Evolutionary conservation across 2,329 filamentous ascomycete species (phyloP), one percentile per base, ranked within the genome.

Genomic region (Colletotrichum cereale): DNA sequence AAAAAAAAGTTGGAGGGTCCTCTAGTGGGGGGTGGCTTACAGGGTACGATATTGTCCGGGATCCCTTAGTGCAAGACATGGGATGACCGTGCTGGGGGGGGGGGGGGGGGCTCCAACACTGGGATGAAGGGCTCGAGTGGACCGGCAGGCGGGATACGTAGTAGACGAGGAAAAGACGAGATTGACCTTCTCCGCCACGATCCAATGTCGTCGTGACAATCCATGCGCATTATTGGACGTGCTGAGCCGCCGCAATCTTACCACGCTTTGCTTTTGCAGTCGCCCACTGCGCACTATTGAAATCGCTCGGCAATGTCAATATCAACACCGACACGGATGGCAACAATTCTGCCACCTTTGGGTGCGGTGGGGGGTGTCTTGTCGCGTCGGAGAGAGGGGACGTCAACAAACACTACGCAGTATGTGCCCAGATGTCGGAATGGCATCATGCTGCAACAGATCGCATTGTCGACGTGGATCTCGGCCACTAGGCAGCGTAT

Each of bases 121-220:
- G 52, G 31, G 50, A 31, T 55, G 18, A 29, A 38, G 57, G 68
- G 68, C 53, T 63, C 52, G n/a, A 68, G 65, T 71, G 68, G 68
- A 60, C 58, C 57, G 44, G 53, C 65, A 63, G 58, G 68, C 58
- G 58, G 62, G 68, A 68, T n/a, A n/a, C n/a, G n/a, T n/a, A n/a
- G n/a, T 66, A 68, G 68, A 58, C 65, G 58, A 71, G 26, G 58
- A 60, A 71, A 68, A 71, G 68, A 63, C 65, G 68, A 71, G 61
- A 71, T 71, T 71, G 68, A 64, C 42, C 65, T 53, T 63, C 65
- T 71, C 65, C 65, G 68, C 68, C 60, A 68, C 52, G 65, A 63
- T 68, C 68, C 68, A 71, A 48, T 68, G 64, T 67, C 68, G 64
- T 50, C 31, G 68, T 62, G 68, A 67, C 64, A 67, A 67, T 71